A percentile compares a stretch with the other conserved stretches of the same genome.
Conservation (phyloP, 257 asterid species). For the Jacaranda copaia region DNA sequence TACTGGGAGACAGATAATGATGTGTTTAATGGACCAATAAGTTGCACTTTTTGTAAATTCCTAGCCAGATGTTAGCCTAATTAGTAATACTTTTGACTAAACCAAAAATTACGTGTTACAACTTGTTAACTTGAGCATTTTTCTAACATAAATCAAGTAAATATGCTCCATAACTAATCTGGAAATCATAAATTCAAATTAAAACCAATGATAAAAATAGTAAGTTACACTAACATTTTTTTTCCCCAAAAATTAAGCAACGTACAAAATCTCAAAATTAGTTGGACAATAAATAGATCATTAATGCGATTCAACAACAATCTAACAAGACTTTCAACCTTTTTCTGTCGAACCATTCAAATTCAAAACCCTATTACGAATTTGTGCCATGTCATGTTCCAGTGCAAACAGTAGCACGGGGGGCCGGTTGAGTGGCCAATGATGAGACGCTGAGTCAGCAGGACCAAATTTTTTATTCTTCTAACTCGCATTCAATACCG, state of each 20-base stretch:
- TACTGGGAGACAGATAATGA: not conserved
- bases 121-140: no score
- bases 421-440: constrained; percentile 19
- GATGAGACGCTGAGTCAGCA: constrained; percentile 53
- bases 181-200: no score
- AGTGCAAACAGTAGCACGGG: constrained; percentile 25
- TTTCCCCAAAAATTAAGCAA: not conserved
- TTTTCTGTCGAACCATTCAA: not conserved
- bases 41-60: not conserved
- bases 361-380: not conserved
- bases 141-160: no score
- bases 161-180: no score
- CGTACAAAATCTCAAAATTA: not conserved
- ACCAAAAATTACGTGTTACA: no score
- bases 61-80: not conserved
- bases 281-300: not conserved
- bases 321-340: no score
- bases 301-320: not conserved
- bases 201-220: no score
- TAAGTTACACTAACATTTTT: not conserved
- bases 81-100: no score
- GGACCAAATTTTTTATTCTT: constrained; percentile 20
- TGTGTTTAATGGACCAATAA: not conserved
- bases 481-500: constrained; percentile 37
- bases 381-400: not conserved